Evolutionary conservation across 352 stramenopile species (phyloP), one percentile per base, ranked within the genome.

Genomic region (Globisporangium sylvaticum): DNA sequence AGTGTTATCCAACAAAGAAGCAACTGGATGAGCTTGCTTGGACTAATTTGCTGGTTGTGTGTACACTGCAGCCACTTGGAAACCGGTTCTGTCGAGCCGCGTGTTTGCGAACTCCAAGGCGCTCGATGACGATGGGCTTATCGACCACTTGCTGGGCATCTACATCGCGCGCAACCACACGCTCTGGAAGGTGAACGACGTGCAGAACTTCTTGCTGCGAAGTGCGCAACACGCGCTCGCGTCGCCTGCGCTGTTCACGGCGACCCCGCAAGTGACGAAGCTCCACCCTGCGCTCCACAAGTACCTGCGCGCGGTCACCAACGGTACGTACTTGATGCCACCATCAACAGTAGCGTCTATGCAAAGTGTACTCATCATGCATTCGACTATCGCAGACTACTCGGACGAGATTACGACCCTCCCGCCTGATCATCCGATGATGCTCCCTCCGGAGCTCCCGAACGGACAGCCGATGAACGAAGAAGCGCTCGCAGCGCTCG

Each of bases 361-460:
- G 18, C 42, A 50, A 50, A 50, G 37, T 24, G 42, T 50, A 50
- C 18, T 50, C 42, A 50, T 24, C 24, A 42, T 57, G 7, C 7
- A 20, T 39, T 25, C 22, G 24, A 42, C 66, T 50, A 6, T 68
- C 31, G n/a, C 18, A 93, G 87, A 95, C 67, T 95, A 89, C 68
- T 92, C 86, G 76, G 88, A 95, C 58, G 88, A 95, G 55, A 87
- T 95, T 67, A 94, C 88, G 60, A 95, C 85, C 69, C 61, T 95
- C 64, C 88, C 88, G 2, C 74, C 80, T 0, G 88, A 95, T 57
- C 86, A 95, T 54, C 88, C 88, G 64, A 95, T 95, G 85, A 73
- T 94, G 73, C 87, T 91, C 65, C 87, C 80, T 1, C 79, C 77
- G 9, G 76, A 91, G 64, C 70, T 84, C 34, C 83, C 81, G 39